A percentile compares a stretch with the other conserved stretches of the same genome.
These are phyloP conservation scores for Auriscalpium orientale DNA, from an alignment of 768 basidiomycete genomes.

Conservation along the genomic window DNA sequence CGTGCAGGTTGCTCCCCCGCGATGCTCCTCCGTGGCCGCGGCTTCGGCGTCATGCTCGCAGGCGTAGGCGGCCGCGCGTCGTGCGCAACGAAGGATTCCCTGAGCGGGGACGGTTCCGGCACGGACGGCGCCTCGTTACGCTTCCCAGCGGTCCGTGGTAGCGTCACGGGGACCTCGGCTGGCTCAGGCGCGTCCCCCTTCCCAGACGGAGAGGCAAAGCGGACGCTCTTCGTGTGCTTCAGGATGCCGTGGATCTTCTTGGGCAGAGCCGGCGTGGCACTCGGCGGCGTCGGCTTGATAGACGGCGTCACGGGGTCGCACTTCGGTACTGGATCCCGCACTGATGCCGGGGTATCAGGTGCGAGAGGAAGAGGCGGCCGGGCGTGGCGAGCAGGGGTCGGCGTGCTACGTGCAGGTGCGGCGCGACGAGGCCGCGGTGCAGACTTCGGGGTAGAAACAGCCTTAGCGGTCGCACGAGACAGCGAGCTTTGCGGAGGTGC, in stretches of 20 bases:
- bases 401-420: neutral
- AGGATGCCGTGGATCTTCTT: constrained; percentile 7
- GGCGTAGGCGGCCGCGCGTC: neutral
- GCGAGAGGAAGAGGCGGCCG: too few species aligned
- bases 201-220: constrained; percentile 11
- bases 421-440: too few species aligned
- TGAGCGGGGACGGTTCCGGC: constrained; percentile 9
- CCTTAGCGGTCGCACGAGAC: too few species aligned
- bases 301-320: neutral
- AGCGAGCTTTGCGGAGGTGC: too few species aligned
- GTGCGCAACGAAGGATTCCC: constrained; percentile 1
- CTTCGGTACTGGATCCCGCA: neutral
- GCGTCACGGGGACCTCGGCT: neutral
- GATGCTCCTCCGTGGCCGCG: too few species aligned
- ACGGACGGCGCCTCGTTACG: neutral
- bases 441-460: too few species aligned
- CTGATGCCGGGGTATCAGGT: too few species aligned
- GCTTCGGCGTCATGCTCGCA: too few species aligned
- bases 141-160: neutral
- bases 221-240: constrained; percentile 15
- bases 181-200: neutral
- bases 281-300: neutral
- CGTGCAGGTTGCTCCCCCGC: too few species aligned
- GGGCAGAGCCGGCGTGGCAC: neutral
- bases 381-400: too few species aligned